Percentiles rank a stretch among this genome's conserved stretches.
Conservation (phyloP, 306 rosid species). For the Dalbergia oliveri region DNA sequence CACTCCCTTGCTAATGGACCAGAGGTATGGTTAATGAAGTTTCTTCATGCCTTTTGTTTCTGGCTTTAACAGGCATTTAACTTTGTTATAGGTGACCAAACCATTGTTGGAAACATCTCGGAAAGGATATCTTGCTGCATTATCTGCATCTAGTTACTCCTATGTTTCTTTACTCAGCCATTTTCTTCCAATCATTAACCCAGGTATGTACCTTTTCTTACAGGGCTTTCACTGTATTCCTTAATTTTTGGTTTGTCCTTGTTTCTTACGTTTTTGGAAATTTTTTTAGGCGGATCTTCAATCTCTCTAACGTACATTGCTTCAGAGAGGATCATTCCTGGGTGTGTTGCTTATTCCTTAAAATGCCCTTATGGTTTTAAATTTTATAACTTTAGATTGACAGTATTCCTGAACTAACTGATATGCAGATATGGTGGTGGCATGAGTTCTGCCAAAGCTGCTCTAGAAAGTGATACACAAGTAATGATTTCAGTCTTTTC, state of each 20-base stretch:
- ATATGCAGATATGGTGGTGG: conserved; percentile 84
- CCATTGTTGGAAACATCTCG: conserved; percentile 87
- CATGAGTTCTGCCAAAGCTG: conserved; percentile 96
- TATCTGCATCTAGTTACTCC: conserved; percentile 92
- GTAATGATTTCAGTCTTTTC: conserved; percentile 45
- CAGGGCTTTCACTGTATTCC: conserved; percentile 11
- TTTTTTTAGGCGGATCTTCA: conserved; percentile 76
- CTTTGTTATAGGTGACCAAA: conserved; percentile 67
- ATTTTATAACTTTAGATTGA: background rate
- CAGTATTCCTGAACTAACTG: background rate
- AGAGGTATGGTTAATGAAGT: conserved; percentile 57
- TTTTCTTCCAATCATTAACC: conserved; percentile 84
- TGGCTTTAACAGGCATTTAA: conserved; percentile 17
- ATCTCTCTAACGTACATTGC: conserved; percentile 89
- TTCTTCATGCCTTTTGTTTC: conserved; percentile 7
- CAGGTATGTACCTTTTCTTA: conserved; percentile 55
- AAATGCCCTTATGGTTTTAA: background rate
- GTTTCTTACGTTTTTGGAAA: conserved; percentile 15
- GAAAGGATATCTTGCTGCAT: conserved; percentile 91
- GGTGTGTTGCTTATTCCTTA: conserved; percentile 55
- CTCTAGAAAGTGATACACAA: conserved; percentile 85
- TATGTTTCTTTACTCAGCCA: conserved; percentile 79
- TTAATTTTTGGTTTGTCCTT: background rate
- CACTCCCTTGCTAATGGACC: conserved; percentile 97
- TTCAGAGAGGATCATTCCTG: conserved; percentile 87